Conservation (phyloP, 352 stramenopile species). For the Pythium dissotocum region DNA sequence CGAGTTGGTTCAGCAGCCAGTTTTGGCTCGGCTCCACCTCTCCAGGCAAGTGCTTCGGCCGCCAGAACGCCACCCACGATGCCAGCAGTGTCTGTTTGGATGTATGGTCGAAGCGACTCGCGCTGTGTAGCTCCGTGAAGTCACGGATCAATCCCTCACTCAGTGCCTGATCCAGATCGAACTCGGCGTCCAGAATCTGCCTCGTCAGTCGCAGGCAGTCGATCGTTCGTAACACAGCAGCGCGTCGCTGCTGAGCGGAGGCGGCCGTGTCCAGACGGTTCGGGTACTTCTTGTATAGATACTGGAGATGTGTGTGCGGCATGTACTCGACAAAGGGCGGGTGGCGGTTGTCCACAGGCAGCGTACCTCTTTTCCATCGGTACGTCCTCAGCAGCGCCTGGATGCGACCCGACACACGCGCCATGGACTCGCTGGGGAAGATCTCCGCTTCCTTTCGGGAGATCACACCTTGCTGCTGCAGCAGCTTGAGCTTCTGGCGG, state of each 20-base stretch:
- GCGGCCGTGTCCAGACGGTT: constrained; percentile 46
- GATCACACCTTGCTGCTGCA: constrained; percentile 36
- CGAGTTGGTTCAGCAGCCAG: constrained; percentile 43
- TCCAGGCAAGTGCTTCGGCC: constrained; percentile 34
- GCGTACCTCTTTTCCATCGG: constrained; percentile 27
- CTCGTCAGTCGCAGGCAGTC: constrained; percentile 56
- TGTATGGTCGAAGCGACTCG: constrained; percentile 52
- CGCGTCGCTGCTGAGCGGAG: constrained; percentile 37
- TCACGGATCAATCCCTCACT: constrained; percentile 29
- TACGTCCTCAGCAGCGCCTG: constrained; percentile 48
- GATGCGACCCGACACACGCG: constrained; percentile 47
- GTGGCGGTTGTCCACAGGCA: constrained; percentile 27
- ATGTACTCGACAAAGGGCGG: constrained; percentile 45
- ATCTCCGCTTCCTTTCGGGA: constrained; percentile 42
- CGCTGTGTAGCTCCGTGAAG: constrained; percentile 55
- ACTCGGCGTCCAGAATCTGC: constrained; percentile 46
- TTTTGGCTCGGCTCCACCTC: constrained; percentile 42
- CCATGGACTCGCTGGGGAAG: constrained; percentile 42
- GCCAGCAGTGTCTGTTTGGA: constrained; percentile 35
- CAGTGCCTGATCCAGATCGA: constrained; percentile 41
- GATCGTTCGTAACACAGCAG: constrained; percentile 58
- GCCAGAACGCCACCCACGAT: constrained; percentile 67
- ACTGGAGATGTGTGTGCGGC: constrained; percentile 53
- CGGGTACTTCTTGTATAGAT: constrained; percentile 63
- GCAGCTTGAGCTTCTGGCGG: constrained; percentile 57